A percentile compares a stretch with the other conserved stretches of the same genome.
phyloP scores from a whole-genome alignment of 306 rosid genomes.

The Vachellia pachyceras region DNA sequence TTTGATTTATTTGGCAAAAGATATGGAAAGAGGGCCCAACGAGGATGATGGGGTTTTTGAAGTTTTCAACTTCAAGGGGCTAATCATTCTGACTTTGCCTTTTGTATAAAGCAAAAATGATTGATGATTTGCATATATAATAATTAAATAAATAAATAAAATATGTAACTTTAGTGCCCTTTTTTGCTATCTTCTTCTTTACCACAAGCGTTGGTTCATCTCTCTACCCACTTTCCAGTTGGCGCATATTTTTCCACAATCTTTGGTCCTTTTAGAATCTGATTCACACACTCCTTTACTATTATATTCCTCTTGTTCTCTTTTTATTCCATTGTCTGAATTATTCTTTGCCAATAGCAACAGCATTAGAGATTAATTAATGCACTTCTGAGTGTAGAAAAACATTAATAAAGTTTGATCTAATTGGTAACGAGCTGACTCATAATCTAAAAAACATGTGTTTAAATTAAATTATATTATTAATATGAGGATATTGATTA shows the following conservation, averaged over 20 bases:
- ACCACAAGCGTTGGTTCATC: neutral
- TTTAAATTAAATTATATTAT: too few relatives aligned
- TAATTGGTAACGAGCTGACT: too few relatives aligned
- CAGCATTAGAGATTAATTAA: too few relatives aligned
- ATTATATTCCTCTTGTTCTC: too few relatives aligned
- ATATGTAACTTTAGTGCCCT: too few relatives aligned
- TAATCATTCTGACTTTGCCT: neutral
- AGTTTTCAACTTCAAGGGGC: neutral
- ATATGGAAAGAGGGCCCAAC: neutral
- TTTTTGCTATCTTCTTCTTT: neutral
- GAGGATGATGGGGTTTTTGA: neutral
- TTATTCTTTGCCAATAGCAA: too few relatives aligned
- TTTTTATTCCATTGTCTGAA: too few relatives aligned
- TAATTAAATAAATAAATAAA: too few relatives aligned
- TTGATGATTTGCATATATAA: neutral
- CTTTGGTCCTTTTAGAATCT: slow-evolving; percentile 17
- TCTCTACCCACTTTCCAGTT: slow-evolving; percentile 35
- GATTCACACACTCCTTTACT: neutral
- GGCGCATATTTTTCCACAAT: slow-evolving; percentile 37
- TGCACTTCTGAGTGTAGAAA: too few relatives aligned
- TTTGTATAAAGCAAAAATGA: neutral
- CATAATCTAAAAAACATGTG: too few relatives aligned
- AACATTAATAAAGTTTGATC: too few relatives aligned
- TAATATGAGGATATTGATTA: too few relatives aligned
- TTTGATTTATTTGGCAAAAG: neutral